A percentile compares a stretch with the other conserved stretches of the same genome.
phyloP scores from a whole-genome alignment of 2,329 filamentous ascomycete genomes.

The Karstenula rhodostoma region DNA sequence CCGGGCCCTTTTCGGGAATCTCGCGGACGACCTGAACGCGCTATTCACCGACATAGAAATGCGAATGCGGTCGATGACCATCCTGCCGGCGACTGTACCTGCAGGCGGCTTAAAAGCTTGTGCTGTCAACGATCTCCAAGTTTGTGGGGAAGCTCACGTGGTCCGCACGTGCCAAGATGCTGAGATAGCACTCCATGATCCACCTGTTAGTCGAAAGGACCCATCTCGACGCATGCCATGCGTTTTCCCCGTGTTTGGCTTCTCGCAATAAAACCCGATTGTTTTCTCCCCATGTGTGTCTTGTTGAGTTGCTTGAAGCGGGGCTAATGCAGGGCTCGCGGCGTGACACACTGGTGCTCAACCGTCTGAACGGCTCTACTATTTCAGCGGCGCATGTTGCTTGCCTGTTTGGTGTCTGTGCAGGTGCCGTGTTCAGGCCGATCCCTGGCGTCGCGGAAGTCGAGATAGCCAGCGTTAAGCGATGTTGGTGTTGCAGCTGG shows the following conservation, averaged over 20 bases:
- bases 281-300: background rate
- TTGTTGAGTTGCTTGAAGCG: background rate
- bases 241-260: background rate
- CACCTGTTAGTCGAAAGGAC: background rate
- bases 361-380: no score
- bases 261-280: background rate
- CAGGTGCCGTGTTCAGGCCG: constrained; percentile 5
- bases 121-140: constrained; percentile 27
- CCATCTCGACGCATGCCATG: background rate
- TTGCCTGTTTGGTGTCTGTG: background rate
- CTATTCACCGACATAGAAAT: constrained; percentile 24
- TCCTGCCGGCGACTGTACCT: constrained; percentile 36
- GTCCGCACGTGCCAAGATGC: constrained; percentile 19
- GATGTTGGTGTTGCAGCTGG: constrained; percentile 21
- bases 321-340: background rate
- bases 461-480: constrained; percentile 21
- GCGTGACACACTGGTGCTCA: background rate
- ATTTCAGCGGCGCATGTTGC: background rate
- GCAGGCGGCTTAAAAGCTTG: constrained; percentile 50
- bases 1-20: constrained; percentile 41
- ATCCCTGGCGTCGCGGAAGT: constrained; percentile 10
- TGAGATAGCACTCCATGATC: constrained; percentile 14
- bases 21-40: constrained; percentile 20
- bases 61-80: constrained; percentile 23
- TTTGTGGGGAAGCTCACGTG: constrained; percentile 36